phyloP scores from a whole-genome alignment of 352 stramenopile species.

The Peronosclerospora sorghi region DNA sequence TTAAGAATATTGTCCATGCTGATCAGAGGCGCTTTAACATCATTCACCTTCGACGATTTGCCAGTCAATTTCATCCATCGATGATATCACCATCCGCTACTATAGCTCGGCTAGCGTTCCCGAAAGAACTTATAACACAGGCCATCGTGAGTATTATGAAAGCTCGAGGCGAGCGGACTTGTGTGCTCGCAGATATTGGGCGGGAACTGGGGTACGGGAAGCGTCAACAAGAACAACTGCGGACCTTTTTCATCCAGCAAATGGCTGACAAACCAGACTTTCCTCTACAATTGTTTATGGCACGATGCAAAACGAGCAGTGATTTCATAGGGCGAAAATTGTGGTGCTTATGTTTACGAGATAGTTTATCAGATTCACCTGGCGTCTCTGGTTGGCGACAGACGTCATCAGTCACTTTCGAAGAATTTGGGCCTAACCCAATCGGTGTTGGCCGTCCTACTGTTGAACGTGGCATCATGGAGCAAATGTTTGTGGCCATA shows the following conservation, averaged over 20 bases:
- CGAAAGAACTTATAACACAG: constrained; percentile 45
- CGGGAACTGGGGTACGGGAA: constrained; percentile 72
- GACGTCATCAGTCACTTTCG: constrained; percentile 7
- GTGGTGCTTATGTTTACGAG: constrained; percentile 58
- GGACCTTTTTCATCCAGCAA: constrained; percentile 76
- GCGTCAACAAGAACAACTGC: constrained; percentile 66
- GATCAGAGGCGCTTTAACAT: constrained; percentile 73
- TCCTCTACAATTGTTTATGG: constrained; percentile 73
- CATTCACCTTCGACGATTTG: constrained; percentile 61
- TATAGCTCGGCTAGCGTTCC: constrained; percentile 43
- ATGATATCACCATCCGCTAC: constrained; percentile 51
- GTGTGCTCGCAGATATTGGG: constrained; percentile 78
- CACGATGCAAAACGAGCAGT: constrained; percentile 50
- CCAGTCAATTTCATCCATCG: constrained; percentile 44
- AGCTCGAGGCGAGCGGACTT: constrained; percentile 51
- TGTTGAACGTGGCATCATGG: constrained; percentile 67
- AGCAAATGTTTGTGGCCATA: constrained; percentile 64
- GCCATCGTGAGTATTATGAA: constrained; percentile 56
- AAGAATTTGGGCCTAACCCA: constrained; percentile 14
- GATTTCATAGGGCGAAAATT: constrained; percentile 61
- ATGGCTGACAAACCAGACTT: constrained; percentile 45
- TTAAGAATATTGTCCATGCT: constrained; percentile 70
- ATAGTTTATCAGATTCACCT: constrained; percentile 5
- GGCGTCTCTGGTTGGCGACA: constrained; percentile 2
- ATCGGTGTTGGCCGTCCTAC: constrained; percentile 24